Percentiles rank a stretch among this genome's conserved stretches.
phyloP scores from a whole-genome alignment of 805 yeast genomes.

The Myxozyma neotropica region DNA sequence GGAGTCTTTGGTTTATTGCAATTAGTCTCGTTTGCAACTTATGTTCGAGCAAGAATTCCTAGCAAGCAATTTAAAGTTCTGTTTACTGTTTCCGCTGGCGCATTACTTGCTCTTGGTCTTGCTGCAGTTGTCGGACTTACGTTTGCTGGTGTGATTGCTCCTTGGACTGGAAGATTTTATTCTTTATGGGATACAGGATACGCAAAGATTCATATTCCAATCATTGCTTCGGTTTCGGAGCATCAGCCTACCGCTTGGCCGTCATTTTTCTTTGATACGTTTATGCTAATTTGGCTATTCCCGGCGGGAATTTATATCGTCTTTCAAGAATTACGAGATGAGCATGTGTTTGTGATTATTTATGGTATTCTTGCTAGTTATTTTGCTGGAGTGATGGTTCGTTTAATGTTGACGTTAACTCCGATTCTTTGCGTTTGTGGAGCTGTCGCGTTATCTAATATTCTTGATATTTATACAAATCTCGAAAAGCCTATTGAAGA shows the following conservation, averaged over 20 bases:
- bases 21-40: slow-evolving; percentile 82
- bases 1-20: slow-evolving; percentile 97
- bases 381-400: slow-evolving; percentile 98
- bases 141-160: slow-evolving; percentile 90
- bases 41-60: slow-evolving; percentile 72
- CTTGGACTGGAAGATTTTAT: slow-evolving; percentile 99
- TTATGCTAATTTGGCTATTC: slow-evolving; percentile 93
- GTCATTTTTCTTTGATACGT: slow-evolving; percentile 91
- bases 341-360: slow-evolving; percentile 88
- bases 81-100: slow-evolving; percentile 51
- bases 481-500: slow-evolving; percentile 40
- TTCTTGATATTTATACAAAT: slow-evolving; percentile 80
- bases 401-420: slow-evolving; percentile 94
- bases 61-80: slow-evolving; percentile 72
- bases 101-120: slow-evolving; percentile 64
- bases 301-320: slow-evolving; percentile 94
- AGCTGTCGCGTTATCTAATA: slow-evolving; percentile 82
- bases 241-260: slow-evolving; percentile 99
- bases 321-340: slow-evolving; percentile 86
- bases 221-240: slow-evolving; percentile 97
- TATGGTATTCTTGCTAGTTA: slow-evolving; percentile 93
- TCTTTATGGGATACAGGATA: slow-evolving; percentile 97
- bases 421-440: slow-evolving; percentile 94
- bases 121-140: slow-evolving; percentile 78
- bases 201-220: slow-evolving; percentile 97